Evolutionary conservation across 257 asterid species (phyloP), one percentile per base, ranked within the genome.

Genomic region (Osmanthus fragrans): DNA sequence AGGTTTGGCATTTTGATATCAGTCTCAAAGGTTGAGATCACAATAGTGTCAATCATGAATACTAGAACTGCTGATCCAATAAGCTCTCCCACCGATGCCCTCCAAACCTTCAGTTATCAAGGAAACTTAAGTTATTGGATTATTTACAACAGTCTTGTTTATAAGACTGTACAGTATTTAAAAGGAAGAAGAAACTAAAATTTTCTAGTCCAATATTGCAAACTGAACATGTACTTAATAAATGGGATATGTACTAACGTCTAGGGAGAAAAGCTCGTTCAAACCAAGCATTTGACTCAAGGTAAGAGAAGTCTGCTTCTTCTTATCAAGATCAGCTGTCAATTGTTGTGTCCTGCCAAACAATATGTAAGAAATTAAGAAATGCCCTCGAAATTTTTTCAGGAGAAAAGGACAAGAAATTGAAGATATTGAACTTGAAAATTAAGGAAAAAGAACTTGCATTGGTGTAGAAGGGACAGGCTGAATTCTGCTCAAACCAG

Each of bases 61-160:
- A 91, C 96, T 0, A 91, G 80, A 4, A 90, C 88, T 0, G 97
- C 96, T 0, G 96, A 73, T 21, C 97, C 98, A 4, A 91, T 74
- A 6, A 89, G 73, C 86, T 93, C 98, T 5, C 93, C 98, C 0
- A 90, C 64, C 4, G 97, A 88, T 18, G 97, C 97, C 72, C 96
- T 82, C 93, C 94, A 93, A 7, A 89, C 89, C 97, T 92, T 70
- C 7, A 10, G 1, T 68, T 15, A 15, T 42, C 47, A 73, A 18
- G 39, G 0, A 56, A 65, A 13, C 1, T 27, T 10, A 10, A 30
- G 12, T 51, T 30, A 63, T 63, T 9, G 9, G 2, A 21, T 63
- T 21, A n/a, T 18, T 7, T 54, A 54, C 18, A 12, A 42, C 49
- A 42, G 16, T 42, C 49, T 42, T 42, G 16, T 42, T 11, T 40